Base-by-base conservation (phyloP, 2,329 filamentous ascomycete genomes). In the Aureobasidium leucospermi region DNA sequence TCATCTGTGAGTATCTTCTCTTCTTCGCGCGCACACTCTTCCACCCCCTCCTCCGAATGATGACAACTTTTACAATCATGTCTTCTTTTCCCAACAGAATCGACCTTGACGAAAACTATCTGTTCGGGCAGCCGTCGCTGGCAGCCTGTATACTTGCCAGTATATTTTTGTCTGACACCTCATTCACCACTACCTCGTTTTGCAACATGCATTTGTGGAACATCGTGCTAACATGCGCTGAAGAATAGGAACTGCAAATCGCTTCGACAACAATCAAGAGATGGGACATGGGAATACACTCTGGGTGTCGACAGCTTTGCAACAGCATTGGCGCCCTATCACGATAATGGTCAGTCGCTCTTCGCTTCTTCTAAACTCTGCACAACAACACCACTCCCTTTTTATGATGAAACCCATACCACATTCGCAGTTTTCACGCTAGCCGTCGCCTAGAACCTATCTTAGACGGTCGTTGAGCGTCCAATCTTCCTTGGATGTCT, bases 51-150 rank as follows among this genome's bases (percentile, higher is more conserved):
- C 53, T 61, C 73, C 75, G 76, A 77, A 82, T 85, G 87, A 90
- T 91, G 88, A 91, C 83, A 89, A 79, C 76, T 38, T 74, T 72
- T 71, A 78, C 76, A 80, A 79, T 78, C 75, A 79, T 73, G 80
- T 87, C 88, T 91, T 91, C 88, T 90, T 91, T 90, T 88, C 86
- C 86, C 82, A 85, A 81, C 87, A 78, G 87, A 92, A 82, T 90
- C 88, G 88, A 85, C 87, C 86, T 86, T 92, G 88, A 90, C 84
- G 85, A 89, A 86, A 78, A 71, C 78, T 78, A 79, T 81, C 82
- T 87, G 78, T 82, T 79, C 84, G 85, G 86, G 84, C 78, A 71
- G 76, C 76, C 75, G 76, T 78, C 77, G 77, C 81, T 79, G 78
- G 79, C 74, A 71, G 81, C 84, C 85, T 89, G 88, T 87, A 73